phyloP scores from a whole-genome alignment of 148 eudicot species.

The Amaranthus hypochondriacus region DNA sequence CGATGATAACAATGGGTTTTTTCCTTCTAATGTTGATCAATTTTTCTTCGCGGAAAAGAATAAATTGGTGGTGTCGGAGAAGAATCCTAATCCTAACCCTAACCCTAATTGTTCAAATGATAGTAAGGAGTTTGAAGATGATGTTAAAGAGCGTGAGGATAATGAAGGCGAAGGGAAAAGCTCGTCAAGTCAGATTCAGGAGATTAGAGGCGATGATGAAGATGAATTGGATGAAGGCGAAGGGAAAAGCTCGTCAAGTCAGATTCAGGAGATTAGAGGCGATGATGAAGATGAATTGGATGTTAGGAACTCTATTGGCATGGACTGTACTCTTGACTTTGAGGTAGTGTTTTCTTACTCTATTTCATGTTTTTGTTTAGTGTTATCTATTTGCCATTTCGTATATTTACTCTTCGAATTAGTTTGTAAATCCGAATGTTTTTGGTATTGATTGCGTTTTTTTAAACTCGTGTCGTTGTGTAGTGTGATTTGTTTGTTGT shows the following conservation, averaged over 20 bases:
- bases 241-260: conserved; percentile 4
- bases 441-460: too few relatives aligned
- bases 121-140: conserved; percentile 23
- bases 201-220: conserved; percentile 15
- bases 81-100: neutral
- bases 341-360: conserved; percentile 40
- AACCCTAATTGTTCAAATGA: conserved; percentile 19
- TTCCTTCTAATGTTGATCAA: conserved; percentile 30
- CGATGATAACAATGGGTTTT: conserved; percentile 13
- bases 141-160: conserved; percentile 28
- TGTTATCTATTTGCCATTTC: neutral
- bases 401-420: neutral
- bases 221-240: conserved; percentile 10
- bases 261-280: conserved; percentile 11
- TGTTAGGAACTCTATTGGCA: conserved; percentile 49
- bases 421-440: too few relatives aligned
- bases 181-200: conserved; percentile 15
- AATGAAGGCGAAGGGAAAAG: conserved; percentile 6
- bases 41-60: conserved; percentile 18
- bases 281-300: conserved; percentile 39
- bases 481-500: too few relatives aligned
- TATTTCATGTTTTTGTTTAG: neutral
- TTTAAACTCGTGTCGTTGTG: too few relatives aligned
- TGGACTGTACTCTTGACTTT: conserved; percentile 61
- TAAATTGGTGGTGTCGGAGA: conserved; percentile 3